Evolutionary conservation across 805 yeast species (phyloP), one percentile per base, ranked within the genome.

Genomic region (Candida ortonii): DNA sequence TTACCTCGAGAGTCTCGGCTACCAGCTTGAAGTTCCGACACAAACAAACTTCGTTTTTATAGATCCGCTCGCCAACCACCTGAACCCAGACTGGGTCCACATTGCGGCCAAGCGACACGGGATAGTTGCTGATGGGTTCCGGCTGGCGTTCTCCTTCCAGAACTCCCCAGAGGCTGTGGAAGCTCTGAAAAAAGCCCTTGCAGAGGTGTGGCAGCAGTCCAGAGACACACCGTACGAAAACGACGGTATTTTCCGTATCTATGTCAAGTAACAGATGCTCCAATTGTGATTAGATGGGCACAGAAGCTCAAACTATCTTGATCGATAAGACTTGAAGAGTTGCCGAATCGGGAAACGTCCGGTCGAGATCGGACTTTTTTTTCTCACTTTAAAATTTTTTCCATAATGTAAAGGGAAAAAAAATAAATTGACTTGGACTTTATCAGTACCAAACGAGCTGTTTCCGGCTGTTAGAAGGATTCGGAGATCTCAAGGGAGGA

Each of bases 21-120:
- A 84, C 37, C 59, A 66, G 18, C 62, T 84, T 41, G 81, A 76
- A 52, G 67, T 74, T n/a, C 96, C 96, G 3, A 82, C 78, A 3
- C 79, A 88, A 42, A 83, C 96, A 9, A 87, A 81, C 55, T 86
- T 89, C 59, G 88, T 89, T 26, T 85, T 85, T 52, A 50, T 85
- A 33, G 90, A 88, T 55, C 60, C 76, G 38, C 51, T 46, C 40
- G 59, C 58, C 23, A 73, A 73, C 45, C 65, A 65, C 33, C 72
- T 87, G 59, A 75, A 80, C 52, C 76, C 80, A 17, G 26, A 16
- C 2, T 68, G 70, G 46, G 34, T 52, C 17, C 14, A 28, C 4
- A 26, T 30, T 12, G 19, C 29, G 17, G 86, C 81, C 39, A 57
- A 65, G 27, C 75, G 82, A 49, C 66, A 78, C 52, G 73, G 76